phyloP scores from a whole-genome alignment of 768 basidiomycete genomes.

The Panaeolus papilionaceus region DNA sequence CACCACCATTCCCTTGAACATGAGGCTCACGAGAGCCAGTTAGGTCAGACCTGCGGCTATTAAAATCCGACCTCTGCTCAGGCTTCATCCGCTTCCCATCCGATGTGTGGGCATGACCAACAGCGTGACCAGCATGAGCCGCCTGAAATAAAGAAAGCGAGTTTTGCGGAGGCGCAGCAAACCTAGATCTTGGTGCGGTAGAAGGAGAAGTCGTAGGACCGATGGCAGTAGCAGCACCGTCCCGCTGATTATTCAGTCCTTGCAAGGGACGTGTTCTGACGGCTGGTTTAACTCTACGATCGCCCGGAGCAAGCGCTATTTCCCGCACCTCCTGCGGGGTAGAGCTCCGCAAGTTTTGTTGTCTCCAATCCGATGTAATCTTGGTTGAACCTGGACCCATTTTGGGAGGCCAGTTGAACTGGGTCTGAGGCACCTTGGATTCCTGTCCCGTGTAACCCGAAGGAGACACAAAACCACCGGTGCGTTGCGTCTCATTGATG shows the following conservation, averaged over 20 bases:
- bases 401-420: slow-evolving; percentile 5
- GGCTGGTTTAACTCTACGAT: not conserved
- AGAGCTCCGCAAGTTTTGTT: not conserved
- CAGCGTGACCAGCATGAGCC: not conserved
- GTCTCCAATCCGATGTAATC: slow-evolving; percentile 8
- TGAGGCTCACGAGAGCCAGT: not conserved
- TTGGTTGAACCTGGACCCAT: not conserved
- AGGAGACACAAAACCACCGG: not conserved
- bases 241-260: not conserved
- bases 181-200: not conserved
- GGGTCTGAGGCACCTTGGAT: not conserved
- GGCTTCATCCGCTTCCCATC: not conserved
- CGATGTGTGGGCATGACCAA: not conserved
- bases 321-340: not conserved
- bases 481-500: not conserved
- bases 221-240: not conserved
- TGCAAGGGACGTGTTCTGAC: not conserved
- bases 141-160: not conserved
- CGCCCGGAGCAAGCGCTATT: not conserved
- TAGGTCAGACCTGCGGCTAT: not conserved
- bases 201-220: not conserved
- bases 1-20: not conserved
- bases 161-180: not conserved
- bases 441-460: not conserved
- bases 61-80: slow-evolving; percentile 4